These are phyloP conservation scores for Entomortierella chlamydospora DNA, from an alignment of 192 early-diverging fungal genomes.

Conservation along the genomic window DNA sequence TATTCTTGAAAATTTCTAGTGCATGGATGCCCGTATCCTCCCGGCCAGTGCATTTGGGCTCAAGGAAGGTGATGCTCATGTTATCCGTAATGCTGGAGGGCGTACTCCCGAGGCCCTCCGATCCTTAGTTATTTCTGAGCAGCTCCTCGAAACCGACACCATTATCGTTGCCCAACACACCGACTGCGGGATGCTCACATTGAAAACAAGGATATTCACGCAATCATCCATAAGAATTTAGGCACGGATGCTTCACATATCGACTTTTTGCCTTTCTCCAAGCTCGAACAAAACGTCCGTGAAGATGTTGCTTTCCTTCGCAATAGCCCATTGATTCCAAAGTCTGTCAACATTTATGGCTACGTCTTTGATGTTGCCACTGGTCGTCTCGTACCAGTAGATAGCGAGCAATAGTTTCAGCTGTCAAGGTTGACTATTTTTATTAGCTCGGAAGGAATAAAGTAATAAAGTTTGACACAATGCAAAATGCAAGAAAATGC, in stretches of 20 bases:
- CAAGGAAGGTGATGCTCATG: conserved; percentile 58
- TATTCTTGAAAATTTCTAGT: not conserved
- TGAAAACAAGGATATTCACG: conserved; percentile 40
- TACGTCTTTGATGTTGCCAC: conserved; percentile 55
- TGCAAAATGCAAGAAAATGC: no score
- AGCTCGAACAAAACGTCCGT: conserved; percentile 52
- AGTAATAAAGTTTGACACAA: no score
- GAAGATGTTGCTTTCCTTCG: conserved; percentile 48
- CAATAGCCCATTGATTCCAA: conserved; percentile 44
- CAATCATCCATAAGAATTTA: conserved; percentile 46
- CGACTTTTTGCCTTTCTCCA: conserved; percentile 50
- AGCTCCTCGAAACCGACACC: conserved; percentile 55
- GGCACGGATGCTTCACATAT: conserved; percentile 49
- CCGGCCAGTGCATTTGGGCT: conserved; percentile 52
- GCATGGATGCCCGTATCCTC: conserved; percentile 60
- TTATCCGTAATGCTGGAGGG: conserved; percentile 60
- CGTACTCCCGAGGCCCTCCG: conserved; percentile 54
- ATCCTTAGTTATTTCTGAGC: conserved; percentile 56
- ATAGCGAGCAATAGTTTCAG: conserved; percentile 17
- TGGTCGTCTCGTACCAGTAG: conserved; percentile 42
- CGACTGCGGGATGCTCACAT: conserved; percentile 61
- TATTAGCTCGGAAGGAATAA: no score
- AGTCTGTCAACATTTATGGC: conserved; percentile 48
- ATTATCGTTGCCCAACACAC: conserved; percentile 48
- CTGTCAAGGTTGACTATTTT: no score